Conservation (phyloP, 2,329 filamentous ascomycete species). For the Diplodia sapinea region DNA sequence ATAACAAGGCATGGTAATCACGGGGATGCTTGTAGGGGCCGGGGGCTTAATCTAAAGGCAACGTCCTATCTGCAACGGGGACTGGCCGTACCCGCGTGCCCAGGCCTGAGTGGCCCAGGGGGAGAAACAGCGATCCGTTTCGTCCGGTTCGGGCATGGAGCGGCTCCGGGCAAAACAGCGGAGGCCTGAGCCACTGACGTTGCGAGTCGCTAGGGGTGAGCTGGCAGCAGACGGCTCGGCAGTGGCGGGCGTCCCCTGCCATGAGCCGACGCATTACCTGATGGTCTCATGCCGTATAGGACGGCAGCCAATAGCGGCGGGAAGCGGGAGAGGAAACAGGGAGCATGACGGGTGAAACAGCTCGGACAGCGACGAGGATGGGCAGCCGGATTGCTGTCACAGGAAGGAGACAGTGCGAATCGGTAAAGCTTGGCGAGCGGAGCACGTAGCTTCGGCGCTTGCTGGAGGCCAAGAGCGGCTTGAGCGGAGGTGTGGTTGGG, state of each 20-base stretch:
- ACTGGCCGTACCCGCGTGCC: background rate
- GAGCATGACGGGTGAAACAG: slow-evolving; percentile 16
- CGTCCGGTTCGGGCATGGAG: slow-evolving; percentile 12
- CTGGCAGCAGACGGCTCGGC: slow-evolving; percentile 10
- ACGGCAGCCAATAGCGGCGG: background rate
- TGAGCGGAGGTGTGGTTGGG: background rate
- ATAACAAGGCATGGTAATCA: background rate
- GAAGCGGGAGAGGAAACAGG: background rate
- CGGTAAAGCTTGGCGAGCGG: slow-evolving; percentile 18
- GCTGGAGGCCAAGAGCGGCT: slow-evolving; percentile 3
- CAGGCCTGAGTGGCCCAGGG: background rate
- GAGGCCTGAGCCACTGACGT: slow-evolving; percentile 5
- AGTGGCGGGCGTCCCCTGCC: background rate
- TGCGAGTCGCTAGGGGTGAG: background rate
- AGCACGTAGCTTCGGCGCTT: background rate
- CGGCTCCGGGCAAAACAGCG: slow-evolving; percentile 9
- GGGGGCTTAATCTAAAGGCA: slow-evolving; percentile 13
- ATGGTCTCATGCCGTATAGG: slow-evolving; percentile 1
- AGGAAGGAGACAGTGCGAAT: slow-evolving; percentile 18
- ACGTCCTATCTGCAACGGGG: background rate
- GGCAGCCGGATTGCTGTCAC: slow-evolving; percentile 8
- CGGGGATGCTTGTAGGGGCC: slow-evolving; percentile 12
- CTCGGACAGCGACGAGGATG: slow-evolving; percentile 2
- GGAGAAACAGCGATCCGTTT: slow-evolving; percentile 21
- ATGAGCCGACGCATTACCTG: slow-evolving; percentile 6